phyloP scores from a whole-genome alignment of 2,329 filamentous ascomycete genomes.

The Claviceps capensis region DNA sequence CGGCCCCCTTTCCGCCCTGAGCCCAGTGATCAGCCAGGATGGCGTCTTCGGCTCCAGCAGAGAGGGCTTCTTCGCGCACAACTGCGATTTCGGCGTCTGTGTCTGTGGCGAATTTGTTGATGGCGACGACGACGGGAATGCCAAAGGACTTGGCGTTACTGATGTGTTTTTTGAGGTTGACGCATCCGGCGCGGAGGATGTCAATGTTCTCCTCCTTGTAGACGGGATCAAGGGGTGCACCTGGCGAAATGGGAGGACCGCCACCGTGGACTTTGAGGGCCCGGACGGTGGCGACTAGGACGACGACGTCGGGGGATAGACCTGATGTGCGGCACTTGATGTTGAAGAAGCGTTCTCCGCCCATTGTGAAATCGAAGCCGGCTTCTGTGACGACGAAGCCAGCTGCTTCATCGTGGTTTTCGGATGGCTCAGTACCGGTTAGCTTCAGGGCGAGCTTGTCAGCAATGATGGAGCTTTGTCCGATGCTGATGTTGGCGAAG shows the following conservation, averaged over 20 bases:
- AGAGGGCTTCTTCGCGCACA: slow-evolving; percentile 78
- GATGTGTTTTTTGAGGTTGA: slow-evolving; percentile 94
- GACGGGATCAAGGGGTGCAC: slow-evolving; percentile 69
- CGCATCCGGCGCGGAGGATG: slow-evolving; percentile 73
- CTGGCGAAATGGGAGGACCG: slow-evolving; percentile 83
- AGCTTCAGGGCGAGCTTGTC: slow-evolving; percentile 95
- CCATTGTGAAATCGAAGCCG: slow-evolving; percentile 99
- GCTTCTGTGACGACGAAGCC: slow-evolving; percentile 95
- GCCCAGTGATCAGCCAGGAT: slow-evolving; percentile 95
- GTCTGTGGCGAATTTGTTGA: slow-evolving; percentile 93
- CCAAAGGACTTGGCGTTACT: slow-evolving; percentile 79
- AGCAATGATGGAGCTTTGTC: slow-evolving; percentile 86
- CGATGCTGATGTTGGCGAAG: slow-evolving; percentile 97
- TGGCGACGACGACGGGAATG: slow-evolving; percentile 86
- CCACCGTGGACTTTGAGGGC: slow-evolving; percentile 96
- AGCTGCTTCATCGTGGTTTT: slow-evolving; percentile 67
- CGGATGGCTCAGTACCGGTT: slow-evolving; percentile 82
- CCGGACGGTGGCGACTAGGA: slow-evolving; percentile 89
- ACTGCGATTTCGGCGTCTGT: slow-evolving; percentile 84
- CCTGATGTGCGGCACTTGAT: slow-evolving; percentile 97
- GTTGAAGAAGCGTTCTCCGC: slow-evolving; percentile 98
- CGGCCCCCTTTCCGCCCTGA: slow-evolving; percentile 78
- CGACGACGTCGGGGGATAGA: slow-evolving; percentile 81
- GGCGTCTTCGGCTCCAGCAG: slow-evolving; percentile 86
- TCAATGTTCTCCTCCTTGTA: slow-evolving; percentile 93